Percentiles rank a stretch among this genome's conserved stretches.
These are phyloP conservation scores for Coemansia sp. DNA, from an alignment of 192 early-diverging fungal genomes.

Conservation along the genomic window DNA sequence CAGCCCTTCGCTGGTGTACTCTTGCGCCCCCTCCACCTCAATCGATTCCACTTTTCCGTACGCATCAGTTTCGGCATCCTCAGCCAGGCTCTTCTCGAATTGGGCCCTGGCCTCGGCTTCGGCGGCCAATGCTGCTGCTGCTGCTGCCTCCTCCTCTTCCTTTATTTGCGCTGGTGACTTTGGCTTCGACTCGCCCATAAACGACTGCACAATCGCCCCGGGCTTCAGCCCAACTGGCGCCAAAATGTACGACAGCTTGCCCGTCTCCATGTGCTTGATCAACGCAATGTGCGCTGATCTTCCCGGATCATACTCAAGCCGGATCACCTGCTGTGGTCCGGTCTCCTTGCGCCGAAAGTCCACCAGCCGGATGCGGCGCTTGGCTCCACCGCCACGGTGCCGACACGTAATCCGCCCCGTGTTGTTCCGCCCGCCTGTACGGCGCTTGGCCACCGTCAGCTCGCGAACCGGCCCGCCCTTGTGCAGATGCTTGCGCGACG, in stretches of 20 bases:
- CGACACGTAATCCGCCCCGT: slow-evolving; percentile 87
- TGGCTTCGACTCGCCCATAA: slow-evolving; percentile 20
- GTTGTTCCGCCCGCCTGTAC: slow-evolving; percentile 84
- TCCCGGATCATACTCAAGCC: slow-evolving; percentile 96
- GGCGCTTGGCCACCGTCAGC: slow-evolving; percentile 78
- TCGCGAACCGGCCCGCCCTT: slow-evolving; percentile 79
- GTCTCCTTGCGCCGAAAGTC: slow-evolving; percentile 79
- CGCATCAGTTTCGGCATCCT: not conserved
- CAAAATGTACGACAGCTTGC: slow-evolving; percentile 82
- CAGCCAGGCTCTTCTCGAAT: not conserved
- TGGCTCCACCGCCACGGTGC: slow-evolving; percentile 91
- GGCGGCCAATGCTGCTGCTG: slow-evolving; percentile 4
- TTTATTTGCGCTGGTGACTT: slow-evolving; percentile 9
- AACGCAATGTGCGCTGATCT: slow-evolving; percentile 83
- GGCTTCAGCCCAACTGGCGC: slow-evolving; percentile 72
- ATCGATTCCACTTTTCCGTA: no score
- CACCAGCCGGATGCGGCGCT: slow-evolving; percentile 78
- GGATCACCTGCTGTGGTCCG: slow-evolving; percentile 75
- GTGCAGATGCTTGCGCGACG: slow-evolving; percentile 81
- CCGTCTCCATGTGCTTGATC: slow-evolving; percentile 73
- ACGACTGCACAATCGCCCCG: slow-evolving; percentile 69
- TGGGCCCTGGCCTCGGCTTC: not conserved
- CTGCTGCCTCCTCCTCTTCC: not conserved
- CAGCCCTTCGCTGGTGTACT: slow-evolving; percentile 19
- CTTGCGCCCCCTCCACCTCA: slow-evolving; percentile 8